Evolutionary conservation across 106 monocot genomes (phyloP), one percentile per base, ranked within the genome.

Genomic region (Alisma plantagoaquatica): DNA sequence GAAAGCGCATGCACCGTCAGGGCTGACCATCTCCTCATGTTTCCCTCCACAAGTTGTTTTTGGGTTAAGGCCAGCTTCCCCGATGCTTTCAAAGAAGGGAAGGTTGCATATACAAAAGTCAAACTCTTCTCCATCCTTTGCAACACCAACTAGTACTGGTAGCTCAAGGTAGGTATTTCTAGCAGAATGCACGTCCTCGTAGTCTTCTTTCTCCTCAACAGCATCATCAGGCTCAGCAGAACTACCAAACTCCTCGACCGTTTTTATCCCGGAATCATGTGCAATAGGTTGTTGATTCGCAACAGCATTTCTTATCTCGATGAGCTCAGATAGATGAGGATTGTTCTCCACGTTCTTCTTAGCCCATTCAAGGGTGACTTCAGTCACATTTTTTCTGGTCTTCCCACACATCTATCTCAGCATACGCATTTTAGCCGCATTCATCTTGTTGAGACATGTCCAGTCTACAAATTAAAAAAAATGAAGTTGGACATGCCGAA

Each of bases 101-200:
- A 89, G 96, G 21, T 96, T 96, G 57, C 89, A 96, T 84, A 96
- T 96, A 60, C 96, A 96, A 42, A 96, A 96, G 61, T 96, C 89
- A 57, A 89, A 96, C 46, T 64, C 63, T 43, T 96, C 96, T 3
- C 73, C 78, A 27, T 79, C 81, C 55, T 51, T 78, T 25, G 85
- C 73, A 49, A 89, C 89, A 55, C 81, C 84, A 21, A 68, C 51
- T 57, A 96, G 96, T 16, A 81, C 26, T 5, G 62, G 47, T n/a
- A 69, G 73, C 28, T 46, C 53, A 27, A 23, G 7, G 27, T 31
- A 52, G 35, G 29, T 0, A 19, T 25, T 16, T 26, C 32, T 0
- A 16, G 14, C 15, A 65, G 56, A 5, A 41, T 11, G n/a, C 52
- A 21, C 11, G 10, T 68, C 49, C 25, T 10, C 0, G 14, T 9